A percentile compares a stretch with the other conserved stretches of the same genome.
Conservation (phyloP, 2,329 filamentous ascomycete species). For the Paradendryphiella salina region DNA sequence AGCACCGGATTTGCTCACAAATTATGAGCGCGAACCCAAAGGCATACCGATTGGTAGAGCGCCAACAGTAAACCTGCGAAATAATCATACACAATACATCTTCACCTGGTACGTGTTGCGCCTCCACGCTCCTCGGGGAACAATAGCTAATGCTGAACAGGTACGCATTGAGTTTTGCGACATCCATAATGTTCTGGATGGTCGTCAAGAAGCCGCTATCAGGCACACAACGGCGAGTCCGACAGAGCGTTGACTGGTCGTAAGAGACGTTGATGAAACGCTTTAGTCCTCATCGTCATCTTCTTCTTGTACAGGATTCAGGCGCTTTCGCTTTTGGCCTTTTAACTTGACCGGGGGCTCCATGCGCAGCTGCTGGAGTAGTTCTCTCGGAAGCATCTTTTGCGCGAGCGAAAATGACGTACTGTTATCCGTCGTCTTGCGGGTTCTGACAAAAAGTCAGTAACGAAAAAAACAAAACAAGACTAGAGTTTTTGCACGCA, state of each 20-base stretch:
- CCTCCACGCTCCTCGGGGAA: neutral
- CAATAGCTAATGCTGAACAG: constrained; percentile 53
- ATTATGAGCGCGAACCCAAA: constrained; percentile 73
- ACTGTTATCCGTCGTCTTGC: constrained; percentile 69
- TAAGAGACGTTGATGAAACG: constrained; percentile 33
- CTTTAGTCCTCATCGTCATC: constrained; percentile 51
- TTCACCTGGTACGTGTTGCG: constrained; percentile 80
- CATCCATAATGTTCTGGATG: constrained; percentile 95
- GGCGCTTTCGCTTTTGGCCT: constrained; percentile 47
- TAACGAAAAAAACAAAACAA: constrained; percentile 1
- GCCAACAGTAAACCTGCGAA: constrained; percentile 88
- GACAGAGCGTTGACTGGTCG: constrained; percentile 76
- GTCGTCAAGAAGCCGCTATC: constrained; percentile 83
- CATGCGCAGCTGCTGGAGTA: constrained; percentile 81
- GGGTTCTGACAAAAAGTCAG: constrained; percentile 40
- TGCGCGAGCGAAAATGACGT: constrained; percentile 86
- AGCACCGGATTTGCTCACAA: constrained; percentile 78
- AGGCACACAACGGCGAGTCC: constrained; percentile 71
- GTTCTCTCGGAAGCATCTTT: constrained; percentile 76
- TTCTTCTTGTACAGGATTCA: constrained; percentile 51
- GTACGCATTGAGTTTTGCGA: constrained; percentile 84
- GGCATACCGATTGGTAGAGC: constrained; percentile 88
- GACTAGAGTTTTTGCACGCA: too few relatives aligned
- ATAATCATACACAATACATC: constrained; percentile 98
- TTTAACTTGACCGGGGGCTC: constrained; percentile 52